Conservation (phyloP, 1,284 basidiomycete species). For the Tilletia caries region DNA sequence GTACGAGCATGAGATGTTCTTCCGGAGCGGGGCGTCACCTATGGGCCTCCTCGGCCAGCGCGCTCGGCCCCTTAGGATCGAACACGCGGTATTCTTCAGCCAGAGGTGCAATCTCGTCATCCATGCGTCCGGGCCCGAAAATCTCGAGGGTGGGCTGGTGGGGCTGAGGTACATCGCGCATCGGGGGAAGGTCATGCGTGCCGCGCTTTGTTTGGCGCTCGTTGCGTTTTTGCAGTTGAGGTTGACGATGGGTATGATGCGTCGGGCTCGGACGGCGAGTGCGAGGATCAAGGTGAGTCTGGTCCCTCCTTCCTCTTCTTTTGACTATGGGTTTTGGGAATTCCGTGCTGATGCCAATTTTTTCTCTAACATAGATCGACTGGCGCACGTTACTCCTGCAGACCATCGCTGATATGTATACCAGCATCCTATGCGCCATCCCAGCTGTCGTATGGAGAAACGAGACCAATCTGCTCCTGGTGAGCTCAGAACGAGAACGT, state of each 20-base stretch:
- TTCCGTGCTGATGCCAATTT: too few relatives aligned
- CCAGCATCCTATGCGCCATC: conserved; percentile 4
- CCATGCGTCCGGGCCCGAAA: neutral
- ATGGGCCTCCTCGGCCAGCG: neutral
- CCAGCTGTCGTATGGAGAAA: conserved; percentile 7
- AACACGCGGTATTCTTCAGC: neutral
- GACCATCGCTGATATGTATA: conserved; percentile 9
- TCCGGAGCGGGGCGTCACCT: neutral
- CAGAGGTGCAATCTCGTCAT: neutral
- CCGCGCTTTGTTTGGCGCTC: neutral
- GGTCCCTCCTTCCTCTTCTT: neutral
- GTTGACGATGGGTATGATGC: conserved; percentile 5
- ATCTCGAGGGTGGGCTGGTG: neutral
- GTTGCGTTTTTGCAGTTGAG: neutral
- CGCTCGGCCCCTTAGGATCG: neutral
- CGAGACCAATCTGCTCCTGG: conserved; percentile 6
- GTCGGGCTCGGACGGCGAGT: neutral
- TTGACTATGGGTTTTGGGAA: too few relatives aligned
- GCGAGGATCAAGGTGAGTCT: conserved; percentile 8
- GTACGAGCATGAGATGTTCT: conserved; percentile 10
- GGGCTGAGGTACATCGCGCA: neutral
- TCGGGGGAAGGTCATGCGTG: conserved; percentile 5
- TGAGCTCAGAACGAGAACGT: neutral
- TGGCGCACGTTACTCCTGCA: conserved; percentile 5
- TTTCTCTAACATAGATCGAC: neutral